These are phyloP conservation scores for Corinectria fuckeliana DNA, from an alignment of 2,329 filamentous ascomycete species.

Conservation along the genomic window DNA sequence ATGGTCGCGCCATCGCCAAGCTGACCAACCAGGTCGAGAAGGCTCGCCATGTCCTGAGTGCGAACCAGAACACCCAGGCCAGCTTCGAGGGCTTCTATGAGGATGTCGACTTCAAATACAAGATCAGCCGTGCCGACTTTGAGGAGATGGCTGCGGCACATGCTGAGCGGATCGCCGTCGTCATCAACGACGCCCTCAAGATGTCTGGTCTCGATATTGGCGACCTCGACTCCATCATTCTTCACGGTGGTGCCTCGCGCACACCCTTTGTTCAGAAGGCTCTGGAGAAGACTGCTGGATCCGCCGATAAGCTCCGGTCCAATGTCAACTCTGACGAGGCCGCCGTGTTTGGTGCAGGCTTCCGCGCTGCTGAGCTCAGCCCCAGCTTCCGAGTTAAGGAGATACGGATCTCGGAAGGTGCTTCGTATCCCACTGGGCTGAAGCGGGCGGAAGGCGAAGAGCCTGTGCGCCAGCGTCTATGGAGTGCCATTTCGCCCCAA, in stretches of 20 bases:
- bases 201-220: constrained; percentile 73
- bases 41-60: constrained; percentile 86
- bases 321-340: constrained; percentile 98
- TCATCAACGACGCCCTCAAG: constrained; percentile 76
- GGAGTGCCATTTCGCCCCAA: constrained; percentile 76
- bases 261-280: constrained; percentile 94
- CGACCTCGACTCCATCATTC: constrained; percentile 88
- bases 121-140: constrained; percentile 79
- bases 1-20: constrained; percentile 87
- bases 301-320: constrained; percentile 79
- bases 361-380: constrained; percentile 90
- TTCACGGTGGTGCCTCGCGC: constrained; percentile 87
- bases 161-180: constrained; percentile 69
- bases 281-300: constrained; percentile 77
- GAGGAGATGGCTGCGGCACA: constrained; percentile 77
- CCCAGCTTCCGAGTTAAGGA: constrained; percentile 98
- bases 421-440: constrained; percentile 75
- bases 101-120: constrained; percentile 92
- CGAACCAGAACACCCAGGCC: constrained; percentile 81
- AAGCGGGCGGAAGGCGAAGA: constrained; percentile 76
- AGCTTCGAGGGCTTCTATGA: constrained; percentile 91
- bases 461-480: constrained; percentile 80
- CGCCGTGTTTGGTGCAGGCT: constrained; percentile 93
- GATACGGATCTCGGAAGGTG: constrained; percentile 81
- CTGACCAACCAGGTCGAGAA: constrained; percentile 93